Percentiles rank a stretch among this genome's conserved stretches.
Conservation (phyloP, 306 rosid species). For the Citrullus colocynthis region DNA sequence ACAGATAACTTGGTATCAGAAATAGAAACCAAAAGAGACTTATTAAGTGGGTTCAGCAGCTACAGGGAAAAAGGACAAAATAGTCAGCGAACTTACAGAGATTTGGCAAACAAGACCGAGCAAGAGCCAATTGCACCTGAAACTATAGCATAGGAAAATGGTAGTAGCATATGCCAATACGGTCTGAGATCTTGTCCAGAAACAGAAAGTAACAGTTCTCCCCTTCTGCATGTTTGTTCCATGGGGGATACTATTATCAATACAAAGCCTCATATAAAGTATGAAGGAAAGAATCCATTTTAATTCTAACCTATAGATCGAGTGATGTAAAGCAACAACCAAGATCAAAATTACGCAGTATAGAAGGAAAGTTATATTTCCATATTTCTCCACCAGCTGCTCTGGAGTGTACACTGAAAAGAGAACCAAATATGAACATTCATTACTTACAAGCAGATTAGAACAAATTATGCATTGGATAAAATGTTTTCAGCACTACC, state of each 20-base stretch:
- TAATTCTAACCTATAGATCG: conserved; percentile 54
- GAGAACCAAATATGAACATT: conserved; percentile 18
- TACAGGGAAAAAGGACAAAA: neutral
- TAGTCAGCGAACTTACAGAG: conserved; percentile 61
- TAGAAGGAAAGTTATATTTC: conserved; percentile 67
- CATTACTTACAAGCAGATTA: neutral
- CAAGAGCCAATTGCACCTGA: conserved; percentile 98
- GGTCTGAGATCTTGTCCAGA: conserved; percentile 77
- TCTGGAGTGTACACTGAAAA: conserved; percentile 88
- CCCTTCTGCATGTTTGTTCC: conserved; percentile 54
- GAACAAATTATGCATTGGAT: neutral
- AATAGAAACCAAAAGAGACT: neutral
- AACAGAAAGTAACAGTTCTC: conserved; percentile 51
- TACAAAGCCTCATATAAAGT: neutral
- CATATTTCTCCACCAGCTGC: conserved; percentile 87
- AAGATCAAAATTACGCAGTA: conserved; percentile 69
- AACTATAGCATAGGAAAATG: conserved; percentile 92
- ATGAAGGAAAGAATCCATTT: conserved; percentile 1
- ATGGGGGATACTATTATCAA: conserved; percentile 2
- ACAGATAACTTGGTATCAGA: conserved; percentile 14
- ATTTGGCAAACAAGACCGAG: conserved; percentile 96
- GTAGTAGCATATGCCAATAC: conserved; percentile 78
- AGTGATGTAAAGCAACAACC: conserved; percentile 70
- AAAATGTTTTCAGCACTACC: neutral
- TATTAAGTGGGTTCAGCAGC: neutral